Conservation (phyloP, 495 filamentous ascomycete genomes). For the Penicillium steckii region DNA sequence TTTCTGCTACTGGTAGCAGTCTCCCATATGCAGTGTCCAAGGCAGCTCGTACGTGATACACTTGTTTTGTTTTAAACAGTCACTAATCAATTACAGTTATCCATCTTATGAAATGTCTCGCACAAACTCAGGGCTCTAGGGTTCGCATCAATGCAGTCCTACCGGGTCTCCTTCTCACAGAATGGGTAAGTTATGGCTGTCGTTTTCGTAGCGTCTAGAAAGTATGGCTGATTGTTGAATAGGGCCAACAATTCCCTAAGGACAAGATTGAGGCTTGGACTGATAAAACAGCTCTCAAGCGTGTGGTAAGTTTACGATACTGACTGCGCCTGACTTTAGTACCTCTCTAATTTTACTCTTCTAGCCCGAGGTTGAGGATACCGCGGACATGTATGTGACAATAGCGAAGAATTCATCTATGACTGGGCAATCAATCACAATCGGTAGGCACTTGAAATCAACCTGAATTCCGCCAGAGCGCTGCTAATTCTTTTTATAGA, state of each 20-base stretch:
- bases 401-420: slow-evolving; percentile 56
- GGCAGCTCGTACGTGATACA: slow-evolving; percentile 46
- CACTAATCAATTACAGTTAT: slow-evolving; percentile 39
- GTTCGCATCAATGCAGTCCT: slow-evolving; percentile 65
- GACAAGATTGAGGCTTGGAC: slow-evolving; percentile 39
- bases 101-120: slow-evolving; percentile 74
- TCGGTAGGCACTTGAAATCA: slow-evolving; percentile 39
- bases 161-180: slow-evolving; percentile 67
- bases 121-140: slow-evolving; percentile 62
- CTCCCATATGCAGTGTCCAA: slow-evolving; percentile 69
- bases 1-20: slow-evolving; percentile 50
- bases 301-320: slow-evolving; percentile 35
- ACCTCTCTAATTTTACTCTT: slow-evolving; percentile 7
- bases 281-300: slow-evolving; percentile 41
- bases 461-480: too few relatives aligned
- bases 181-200: slow-evolving; percentile 55
- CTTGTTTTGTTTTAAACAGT: not conserved
- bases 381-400: slow-evolving; percentile 50
- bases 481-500: slow-evolving; percentile 26
- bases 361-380: slow-evolving; percentile 56
- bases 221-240: not conserved
- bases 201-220: not conserved
- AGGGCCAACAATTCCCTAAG: slow-evolving; percentile 48
- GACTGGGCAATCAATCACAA: slow-evolving; percentile 53
- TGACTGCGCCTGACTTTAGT: too few relatives aligned